A percentile compares a stretch with the other conserved stretches of the same genome.
These are phyloP conservation scores for Camelina neglecta DNA, from an alignment of 345 rosid genomes.

Conservation along the genomic window DNA sequence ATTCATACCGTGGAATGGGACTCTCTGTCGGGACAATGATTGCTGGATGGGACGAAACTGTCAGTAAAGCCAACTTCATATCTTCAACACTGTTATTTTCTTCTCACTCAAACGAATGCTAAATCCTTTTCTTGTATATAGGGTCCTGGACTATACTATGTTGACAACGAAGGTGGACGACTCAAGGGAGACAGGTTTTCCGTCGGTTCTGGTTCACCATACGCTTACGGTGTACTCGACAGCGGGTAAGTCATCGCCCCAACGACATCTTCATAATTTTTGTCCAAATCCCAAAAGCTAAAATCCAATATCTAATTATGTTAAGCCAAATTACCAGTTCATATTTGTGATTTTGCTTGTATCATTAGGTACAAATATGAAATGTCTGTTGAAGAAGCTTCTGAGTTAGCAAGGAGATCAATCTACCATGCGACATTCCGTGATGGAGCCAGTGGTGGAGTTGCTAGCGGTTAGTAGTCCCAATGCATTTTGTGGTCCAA, in stretches of 20 bases:
- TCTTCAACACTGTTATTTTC: conserved; percentile 22
- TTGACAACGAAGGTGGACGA: conserved; percentile 99
- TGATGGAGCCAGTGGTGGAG: conserved; percentile 99
- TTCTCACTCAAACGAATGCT: conserved; percentile 17
- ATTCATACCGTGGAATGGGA: conserved; percentile 98
- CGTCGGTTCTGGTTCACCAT: conserved; percentile 99
- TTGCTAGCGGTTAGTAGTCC: conserved; percentile 80
- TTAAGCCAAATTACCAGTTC: background rate
- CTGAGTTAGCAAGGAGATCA: conserved; percentile 92
- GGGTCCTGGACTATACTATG: conserved; percentile 99
- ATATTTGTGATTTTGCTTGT: conserved; percentile 2
- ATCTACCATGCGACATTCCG: conserved; percentile 99
- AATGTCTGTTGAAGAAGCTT: conserved; percentile 90
- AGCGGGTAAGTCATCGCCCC: conserved; percentile 64
- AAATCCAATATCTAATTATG: conserved; percentile 3
- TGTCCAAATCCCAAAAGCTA: background rate
- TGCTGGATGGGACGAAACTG: conserved; percentile 99
- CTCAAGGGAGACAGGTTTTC: conserved; percentile 93
- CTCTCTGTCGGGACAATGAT: conserved; percentile 99
- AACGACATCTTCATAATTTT: background rate
- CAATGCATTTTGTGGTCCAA: background rate
- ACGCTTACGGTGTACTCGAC: conserved; percentile 96
- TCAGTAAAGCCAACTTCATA: conserved; percentile 41
- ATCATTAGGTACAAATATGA: conserved; percentile 74
- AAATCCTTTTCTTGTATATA: conserved; percentile 37